Conservation (phyloP, 2,329 filamentous ascomycete species). For the Xylaria sp. region DNA sequence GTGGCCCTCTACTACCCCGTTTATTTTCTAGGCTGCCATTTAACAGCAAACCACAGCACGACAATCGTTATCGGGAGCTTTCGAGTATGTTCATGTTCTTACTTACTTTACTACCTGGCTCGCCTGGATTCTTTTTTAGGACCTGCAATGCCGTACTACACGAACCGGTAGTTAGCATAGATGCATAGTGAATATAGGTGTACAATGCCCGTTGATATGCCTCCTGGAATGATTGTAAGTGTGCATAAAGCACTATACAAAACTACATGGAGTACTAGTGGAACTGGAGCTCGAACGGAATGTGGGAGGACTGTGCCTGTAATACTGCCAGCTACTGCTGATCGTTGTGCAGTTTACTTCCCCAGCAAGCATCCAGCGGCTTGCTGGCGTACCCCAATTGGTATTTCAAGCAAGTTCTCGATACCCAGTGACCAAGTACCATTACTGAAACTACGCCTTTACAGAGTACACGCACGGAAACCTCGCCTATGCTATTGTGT, state of each 20-base stretch:
- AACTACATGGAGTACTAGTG: too few relatives aligned
- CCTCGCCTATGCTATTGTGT: too few relatives aligned
- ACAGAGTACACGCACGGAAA: background rate
- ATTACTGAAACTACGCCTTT: background rate
- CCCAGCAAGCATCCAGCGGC: background rate
- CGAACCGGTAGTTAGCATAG: too few relatives aligned
- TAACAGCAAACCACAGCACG: slow-evolving; percentile 29
- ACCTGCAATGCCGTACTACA: background rate
- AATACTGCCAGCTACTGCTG: background rate
- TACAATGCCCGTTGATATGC: background rate
- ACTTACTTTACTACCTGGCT: background rate
- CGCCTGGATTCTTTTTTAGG: background rate
- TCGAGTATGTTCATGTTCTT: background rate
- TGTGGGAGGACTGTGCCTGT: background rate
- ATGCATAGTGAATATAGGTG: background rate
- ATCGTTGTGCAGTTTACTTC: slow-evolving; percentile 5
- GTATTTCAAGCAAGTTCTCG: slow-evolving; percentile 26
- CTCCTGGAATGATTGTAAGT: too few relatives aligned
- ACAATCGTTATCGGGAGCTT: background rate
- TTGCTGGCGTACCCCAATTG: background rate
- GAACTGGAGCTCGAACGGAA: background rate
- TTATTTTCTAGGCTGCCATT: slow-evolving; percentile 35
- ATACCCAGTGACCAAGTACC: background rate
- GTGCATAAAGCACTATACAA: too few relatives aligned
- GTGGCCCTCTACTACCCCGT: slow-evolving; percentile 12